Evolutionary conservation across 345 rosid species (phyloP).

Genomic region (Acer yangbiense): DNA sequence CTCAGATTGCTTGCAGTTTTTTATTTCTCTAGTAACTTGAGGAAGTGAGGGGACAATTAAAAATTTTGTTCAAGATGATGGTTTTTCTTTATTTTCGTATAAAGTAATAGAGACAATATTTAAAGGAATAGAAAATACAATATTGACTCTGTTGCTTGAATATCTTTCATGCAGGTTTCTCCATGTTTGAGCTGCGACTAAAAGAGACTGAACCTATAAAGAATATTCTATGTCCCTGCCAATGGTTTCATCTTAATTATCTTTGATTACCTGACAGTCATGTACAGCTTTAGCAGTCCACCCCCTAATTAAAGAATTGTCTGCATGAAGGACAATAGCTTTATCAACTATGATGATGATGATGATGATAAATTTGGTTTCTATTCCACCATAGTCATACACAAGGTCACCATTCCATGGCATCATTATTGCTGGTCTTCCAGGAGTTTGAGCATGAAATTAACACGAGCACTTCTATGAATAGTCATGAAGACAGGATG

Average conservation of each 20-base stretch:
- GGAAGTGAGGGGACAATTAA: background rate
- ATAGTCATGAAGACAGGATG: background rate
- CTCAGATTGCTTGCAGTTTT: background rate
- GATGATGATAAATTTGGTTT: slow-evolving; percentile 8
- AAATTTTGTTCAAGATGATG: background rate
- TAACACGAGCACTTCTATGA: background rate
- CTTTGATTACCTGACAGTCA: background rate
- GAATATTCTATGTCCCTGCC: background rate
- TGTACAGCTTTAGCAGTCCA: background rate
- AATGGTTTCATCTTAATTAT: slow-evolving; percentile 10
- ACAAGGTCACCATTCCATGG: background rate
- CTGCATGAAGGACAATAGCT: background rate
- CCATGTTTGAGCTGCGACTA: background rate
- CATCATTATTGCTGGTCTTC: background rate
- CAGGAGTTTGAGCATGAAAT: background rate
- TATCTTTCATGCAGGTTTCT: slow-evolving; percentile 11
- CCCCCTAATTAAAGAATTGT: background rate
- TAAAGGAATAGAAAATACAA: background rate
- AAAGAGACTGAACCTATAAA: background rate
- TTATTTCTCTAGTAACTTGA: background rate
- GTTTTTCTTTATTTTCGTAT: background rate
- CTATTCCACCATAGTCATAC: background rate
- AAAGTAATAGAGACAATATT: background rate
- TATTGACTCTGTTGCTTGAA: background rate
- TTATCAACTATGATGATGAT: background rate